A percentile compares a stretch with the other conserved stretches of the same genome.
These are phyloP conservation scores for Plasmodium berghei DNA, from an alignment of 169 alveolate genomes.

Conservation along the genomic window DNA sequence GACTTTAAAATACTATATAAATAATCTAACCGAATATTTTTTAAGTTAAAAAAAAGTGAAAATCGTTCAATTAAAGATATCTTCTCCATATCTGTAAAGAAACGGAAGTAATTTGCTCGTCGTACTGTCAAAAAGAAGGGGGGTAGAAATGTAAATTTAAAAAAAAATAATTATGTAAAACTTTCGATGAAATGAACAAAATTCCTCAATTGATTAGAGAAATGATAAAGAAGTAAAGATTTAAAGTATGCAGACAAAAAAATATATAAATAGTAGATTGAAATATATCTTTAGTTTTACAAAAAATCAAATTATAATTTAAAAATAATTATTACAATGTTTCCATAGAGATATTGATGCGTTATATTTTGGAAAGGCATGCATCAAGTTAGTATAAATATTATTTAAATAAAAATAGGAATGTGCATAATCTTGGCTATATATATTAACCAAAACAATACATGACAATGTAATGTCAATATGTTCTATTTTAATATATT, in stretches of 20 bases:
- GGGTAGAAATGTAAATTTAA: neutral
- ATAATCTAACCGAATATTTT: constrained; percentile 30
- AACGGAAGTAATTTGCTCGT: constrained; percentile 55
- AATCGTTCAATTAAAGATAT: constrained; percentile 39
- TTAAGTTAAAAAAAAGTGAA: constrained; percentile 15
- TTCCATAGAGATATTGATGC: constrained; percentile 33
- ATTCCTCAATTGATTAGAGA: neutral
- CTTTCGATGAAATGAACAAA: neutral
- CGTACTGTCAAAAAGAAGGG: constrained; percentile 1
- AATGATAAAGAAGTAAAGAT: too few relatives aligned
- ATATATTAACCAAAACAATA: constrained; percentile 31
- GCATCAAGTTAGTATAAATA: constrained; percentile 6
- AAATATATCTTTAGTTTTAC: neutral
- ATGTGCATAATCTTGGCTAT: constrained; percentile 12
- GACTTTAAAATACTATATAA: constrained; percentile 26
- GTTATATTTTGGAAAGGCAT: constrained; percentile 15
- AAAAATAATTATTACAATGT: constrained; percentile 12
- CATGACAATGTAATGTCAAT: constrained; percentile 38
- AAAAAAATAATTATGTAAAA: neutral
- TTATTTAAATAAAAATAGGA: constrained; percentile 7
- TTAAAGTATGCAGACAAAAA: too few relatives aligned
- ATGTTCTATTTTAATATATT: constrained; percentile 13
- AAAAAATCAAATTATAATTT: too few relatives aligned
- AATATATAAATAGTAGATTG: too few relatives aligned
- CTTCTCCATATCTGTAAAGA: constrained; percentile 37